These are phyloP conservation scores for Termitomyces eurrhizus DNA, from an alignment of 768 basidiomycete genomes.

Conservation along the genomic window DNA sequence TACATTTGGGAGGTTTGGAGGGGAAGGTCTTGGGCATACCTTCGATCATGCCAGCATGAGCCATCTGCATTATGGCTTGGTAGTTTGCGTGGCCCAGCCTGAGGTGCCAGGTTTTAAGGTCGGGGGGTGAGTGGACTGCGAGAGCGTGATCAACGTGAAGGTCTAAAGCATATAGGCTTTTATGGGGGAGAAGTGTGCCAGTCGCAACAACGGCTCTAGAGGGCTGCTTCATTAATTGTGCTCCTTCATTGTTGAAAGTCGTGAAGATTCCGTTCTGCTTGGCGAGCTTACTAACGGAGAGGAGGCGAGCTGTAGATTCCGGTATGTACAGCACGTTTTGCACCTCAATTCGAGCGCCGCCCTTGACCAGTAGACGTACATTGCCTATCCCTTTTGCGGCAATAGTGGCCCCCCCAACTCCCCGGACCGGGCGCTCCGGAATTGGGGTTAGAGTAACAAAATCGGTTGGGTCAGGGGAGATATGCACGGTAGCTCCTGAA, in stretches of 20 bases:
- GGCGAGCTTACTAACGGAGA: too few relatives aligned
- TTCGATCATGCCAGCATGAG: neutral
- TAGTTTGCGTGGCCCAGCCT: too few relatives aligned
- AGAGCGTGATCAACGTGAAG: neutral
- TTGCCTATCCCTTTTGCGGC: neutral
- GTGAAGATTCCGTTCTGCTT: too few relatives aligned
- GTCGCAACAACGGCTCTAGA: neutral
- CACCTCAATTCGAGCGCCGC: neutral
- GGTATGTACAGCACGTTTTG: neutral
- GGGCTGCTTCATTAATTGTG: neutral
- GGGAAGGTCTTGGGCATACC: neutral
- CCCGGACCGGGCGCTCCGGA: neutral
- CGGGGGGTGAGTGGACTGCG: neutral
- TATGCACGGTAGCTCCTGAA: neutral
- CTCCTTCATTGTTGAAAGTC: neutral
- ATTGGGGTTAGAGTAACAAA: neutral
- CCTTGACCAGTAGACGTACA: neutral
- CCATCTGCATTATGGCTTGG: too few relatives aligned
- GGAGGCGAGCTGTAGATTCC: too few relatives aligned
- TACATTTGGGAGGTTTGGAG: too few relatives aligned
- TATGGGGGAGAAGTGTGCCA: neutral
- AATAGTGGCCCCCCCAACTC: neutral
- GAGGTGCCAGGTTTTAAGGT: too few relatives aligned
- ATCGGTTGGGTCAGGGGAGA: neutral
- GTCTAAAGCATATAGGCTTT: neutral